Percentiles rank a stretch among this genome's conserved stretches.
phyloP scores from a whole-genome alignment of 345 rosid species.

The Pistacia atlantica region DNA sequence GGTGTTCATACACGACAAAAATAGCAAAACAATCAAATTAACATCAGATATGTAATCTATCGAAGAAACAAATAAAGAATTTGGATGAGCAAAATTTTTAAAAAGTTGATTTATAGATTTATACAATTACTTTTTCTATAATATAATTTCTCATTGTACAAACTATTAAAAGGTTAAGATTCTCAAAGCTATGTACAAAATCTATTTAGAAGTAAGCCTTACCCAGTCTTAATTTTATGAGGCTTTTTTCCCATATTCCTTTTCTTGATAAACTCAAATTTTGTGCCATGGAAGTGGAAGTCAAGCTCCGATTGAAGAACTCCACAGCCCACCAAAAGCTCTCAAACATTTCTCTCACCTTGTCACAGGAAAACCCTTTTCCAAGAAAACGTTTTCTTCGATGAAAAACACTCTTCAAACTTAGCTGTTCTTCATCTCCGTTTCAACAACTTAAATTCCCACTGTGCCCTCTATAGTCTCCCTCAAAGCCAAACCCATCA shows the following conservation, averaged over 20 bases:
- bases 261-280: neutral
- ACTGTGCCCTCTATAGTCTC: conserved; percentile 41
- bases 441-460: conserved; percentile 43
- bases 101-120: neutral
- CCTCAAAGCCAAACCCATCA: conserved; percentile 56
- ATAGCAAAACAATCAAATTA: neutral
- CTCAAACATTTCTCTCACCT: conserved; percentile 43
- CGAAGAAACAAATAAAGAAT: neutral
- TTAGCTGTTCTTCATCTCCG: conserved; percentile 64
- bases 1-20: too few species aligned
- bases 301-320: conserved; percentile 49
- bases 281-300: conserved; percentile 59
- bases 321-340: conserved; percentile 38
- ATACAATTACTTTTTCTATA: too few species aligned
- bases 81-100: neutral
- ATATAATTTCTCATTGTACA: too few species aligned
- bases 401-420: conserved; percentile 40
- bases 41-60: too few species aligned
- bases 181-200: too few species aligned
- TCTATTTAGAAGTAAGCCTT: too few species aligned
- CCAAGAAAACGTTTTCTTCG: conserved; percentile 71
- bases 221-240: too few species aligned
- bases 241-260: neutral
- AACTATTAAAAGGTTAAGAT: too few species aligned
- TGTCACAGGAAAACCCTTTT: conserved; percentile 47